phyloP scores from a whole-genome alignment of 257 asterid species.

The Solanum pinnatisectum region DNA sequence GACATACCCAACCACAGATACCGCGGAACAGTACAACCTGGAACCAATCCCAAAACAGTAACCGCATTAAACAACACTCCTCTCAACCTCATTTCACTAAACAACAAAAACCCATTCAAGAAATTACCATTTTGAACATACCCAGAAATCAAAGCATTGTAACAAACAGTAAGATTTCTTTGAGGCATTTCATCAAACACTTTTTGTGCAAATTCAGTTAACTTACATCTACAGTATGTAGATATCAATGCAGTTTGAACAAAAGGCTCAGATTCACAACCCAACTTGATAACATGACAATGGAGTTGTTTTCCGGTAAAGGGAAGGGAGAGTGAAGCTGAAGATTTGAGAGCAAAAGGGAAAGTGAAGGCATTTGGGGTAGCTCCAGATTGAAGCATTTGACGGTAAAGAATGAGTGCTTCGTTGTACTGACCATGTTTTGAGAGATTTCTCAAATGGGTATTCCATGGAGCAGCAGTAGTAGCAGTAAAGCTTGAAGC shows the following conservation, averaged over 20 bases:
- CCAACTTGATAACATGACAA: constrained; percentile 61
- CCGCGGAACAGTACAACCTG: constrained; percentile 39
- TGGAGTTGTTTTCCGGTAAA: constrained; percentile 50
- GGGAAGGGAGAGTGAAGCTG: constrained; percentile 46
- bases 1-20: constrained; percentile 50
- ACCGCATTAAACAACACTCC: constrained; percentile 28
- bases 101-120: constrained; percentile 30
- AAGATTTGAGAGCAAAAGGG: constrained; percentile 74
- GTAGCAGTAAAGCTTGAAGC: neutral
- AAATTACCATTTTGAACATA: constrained; percentile 26
- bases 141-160: constrained; percentile 81
- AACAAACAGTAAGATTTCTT: constrained; percentile 44
- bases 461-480: constrained; percentile 51
- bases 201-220: constrained; percentile 25
- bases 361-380: constrained; percentile 78
- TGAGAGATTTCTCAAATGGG: constrained; percentile 55
- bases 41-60: constrained; percentile 73
- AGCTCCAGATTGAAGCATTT: constrained; percentile 63
- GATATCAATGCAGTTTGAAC: constrained; percentile 65
- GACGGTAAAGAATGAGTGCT: constrained; percentile 49
- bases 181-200: constrained; percentile 76
- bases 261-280: constrained; percentile 69
- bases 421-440: constrained; percentile 46
- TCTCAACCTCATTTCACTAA: constrained; percentile 44
- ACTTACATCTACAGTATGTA: constrained; percentile 37